Conservation (phyloP, 257 asterid species). For the Solanum stenotomum region DNA sequence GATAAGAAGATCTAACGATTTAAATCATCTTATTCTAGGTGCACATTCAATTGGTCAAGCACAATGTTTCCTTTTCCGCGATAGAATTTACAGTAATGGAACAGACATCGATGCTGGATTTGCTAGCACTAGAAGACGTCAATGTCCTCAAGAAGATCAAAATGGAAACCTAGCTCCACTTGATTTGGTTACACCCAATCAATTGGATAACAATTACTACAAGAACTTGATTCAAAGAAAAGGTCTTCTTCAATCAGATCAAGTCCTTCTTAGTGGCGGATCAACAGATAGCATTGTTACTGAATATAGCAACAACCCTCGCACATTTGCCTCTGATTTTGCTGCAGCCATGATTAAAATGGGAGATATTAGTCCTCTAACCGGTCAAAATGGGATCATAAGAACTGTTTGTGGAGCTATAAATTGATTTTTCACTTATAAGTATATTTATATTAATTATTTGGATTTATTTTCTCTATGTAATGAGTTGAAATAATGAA, state of each 20-base stretch:
- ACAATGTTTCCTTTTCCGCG: conserved; percentile 15
- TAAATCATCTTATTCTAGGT: not conserved
- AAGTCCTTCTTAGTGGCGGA: not conserved
- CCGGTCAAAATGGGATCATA: not conserved
- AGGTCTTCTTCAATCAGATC: conserved; percentile 43
- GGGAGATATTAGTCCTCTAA: conserved; percentile 26
- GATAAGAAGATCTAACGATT: not conserved
- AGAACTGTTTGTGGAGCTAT: conserved; percentile 6
- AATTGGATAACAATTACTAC: conserved; percentile 36
- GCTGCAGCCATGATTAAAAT: conserved; percentile 35
- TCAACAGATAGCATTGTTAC: not conserved
- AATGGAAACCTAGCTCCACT: conserved; percentile 31
- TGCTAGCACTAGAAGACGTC: conserved; percentile 18
- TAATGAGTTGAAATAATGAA: not conserved
- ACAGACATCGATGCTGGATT: conserved; percentile 29
- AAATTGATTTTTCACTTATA: too few relatives aligned
- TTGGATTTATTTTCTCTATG: not conserved
- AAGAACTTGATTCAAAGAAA: conserved; percentile 17
- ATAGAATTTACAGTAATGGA: conserved; percentile 30
- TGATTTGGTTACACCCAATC: conserved; percentile 39
- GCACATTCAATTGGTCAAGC: not conserved
- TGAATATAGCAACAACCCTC: not conserved
- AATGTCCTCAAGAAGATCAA: conserved; percentile 11
- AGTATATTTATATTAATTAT: not conserved
- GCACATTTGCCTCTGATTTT: conserved; percentile 20